Conservation (phyloP, 805 yeast genomes). For the Wickerhamomyces ciferrii region DNA sequence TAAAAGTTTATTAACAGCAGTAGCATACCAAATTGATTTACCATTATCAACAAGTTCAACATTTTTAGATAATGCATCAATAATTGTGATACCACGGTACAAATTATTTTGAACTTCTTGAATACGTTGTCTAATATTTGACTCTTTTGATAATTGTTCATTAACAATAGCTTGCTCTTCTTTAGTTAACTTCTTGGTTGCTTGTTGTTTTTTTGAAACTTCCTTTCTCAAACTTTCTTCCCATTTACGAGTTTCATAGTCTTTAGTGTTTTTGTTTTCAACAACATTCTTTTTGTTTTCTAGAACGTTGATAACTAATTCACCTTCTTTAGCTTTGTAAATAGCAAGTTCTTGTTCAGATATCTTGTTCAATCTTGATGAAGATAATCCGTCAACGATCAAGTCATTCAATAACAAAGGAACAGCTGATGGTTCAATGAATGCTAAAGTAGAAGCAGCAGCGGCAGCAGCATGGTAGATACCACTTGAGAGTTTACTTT, state of each 20-base stretch:
- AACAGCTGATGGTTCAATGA: slow-evolving; percentile 52
- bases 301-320: slow-evolving; percentile 60
- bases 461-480: slow-evolving; percentile 48
- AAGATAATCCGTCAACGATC: slow-evolving; percentile 38
- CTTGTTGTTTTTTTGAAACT: slow-evolving; percentile 50
- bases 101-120: slow-evolving; percentile 29
- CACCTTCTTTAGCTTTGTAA: slow-evolving; percentile 68
- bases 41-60: slow-evolving; percentile 59
- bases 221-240: slow-evolving; percentile 79
- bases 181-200: slow-evolving; percentile 54
- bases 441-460: slow-evolving; percentile 44
- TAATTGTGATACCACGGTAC: slow-evolving; percentile 45
- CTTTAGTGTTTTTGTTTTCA: slow-evolving; percentile 71
- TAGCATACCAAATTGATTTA: slow-evolving; percentile 63
- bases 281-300: slow-evolving; percentile 39
- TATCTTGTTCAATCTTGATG: slow-evolving; percentile 29
- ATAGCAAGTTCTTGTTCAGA: slow-evolving; percentile 51
- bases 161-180: slow-evolving; percentile 68
- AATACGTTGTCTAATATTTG: slow-evolving; percentile 45
- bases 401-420: slow-evolving; percentile 44
- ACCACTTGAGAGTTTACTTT: slow-evolving; percentile 22
- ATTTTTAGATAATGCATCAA: slow-evolving; percentile 47
- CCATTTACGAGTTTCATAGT: slow-evolving; percentile 85
- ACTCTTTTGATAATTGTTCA: slow-evolving; percentile 61
- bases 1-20: slow-evolving; percentile 48